Base-by-base conservation (phyloP, 345 rosid species). In the Geranium brycei region DNA sequence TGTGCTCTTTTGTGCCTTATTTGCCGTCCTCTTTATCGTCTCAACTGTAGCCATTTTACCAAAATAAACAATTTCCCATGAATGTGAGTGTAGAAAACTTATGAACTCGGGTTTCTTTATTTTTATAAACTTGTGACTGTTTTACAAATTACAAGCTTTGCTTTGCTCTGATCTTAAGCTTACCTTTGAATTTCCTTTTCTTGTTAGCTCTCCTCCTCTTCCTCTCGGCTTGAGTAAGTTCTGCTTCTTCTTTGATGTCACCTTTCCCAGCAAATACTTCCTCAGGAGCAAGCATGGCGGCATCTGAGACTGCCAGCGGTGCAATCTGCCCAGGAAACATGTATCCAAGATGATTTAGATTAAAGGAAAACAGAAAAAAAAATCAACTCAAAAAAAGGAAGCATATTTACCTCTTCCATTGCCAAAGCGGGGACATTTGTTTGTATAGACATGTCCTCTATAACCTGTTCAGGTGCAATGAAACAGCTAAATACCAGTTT, bases 241-340 rank as follows among this genome's bases (percentile, higher is more conserved):
- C 99, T 32, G 84, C 61, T 74, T 87, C 97, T 66, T 88, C 99
- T 79, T 90, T 88, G 40, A 93, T 71, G 40, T 88, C 76, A 65
- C 97, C 92, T 84, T 83, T 88, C 61, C 96, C 92, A 1, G 76
- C 58, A 79, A 88, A 93, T 30, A 90, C 83, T 75, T 90, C 99
- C 78, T 93, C 95, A 10, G 97, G 99, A 60, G 97, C 99, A 74
- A 90, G 85, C 97, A 93, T 90, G 72, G 97, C 89, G 13, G 96
- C 96, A 86, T 87, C 97, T 31, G 96, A 88, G 59, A 91, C 86
- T 32, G 95, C 92, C 82, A 88, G 19, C 17, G 99, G 99, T 59
- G 99, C 96, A 86, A 85, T 85, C 97, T 80, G 71, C 55, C 60
- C 75, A 72, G 3, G 35, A 71, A 79, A 69, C 51, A 75, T 60